Percentiles rank a stretch among this genome's conserved stretches.
Evolutionary conservation across 2,329 filamentous ascomycete genomes (phyloP).

Genomic region (Clarireedia sp.): DNA sequence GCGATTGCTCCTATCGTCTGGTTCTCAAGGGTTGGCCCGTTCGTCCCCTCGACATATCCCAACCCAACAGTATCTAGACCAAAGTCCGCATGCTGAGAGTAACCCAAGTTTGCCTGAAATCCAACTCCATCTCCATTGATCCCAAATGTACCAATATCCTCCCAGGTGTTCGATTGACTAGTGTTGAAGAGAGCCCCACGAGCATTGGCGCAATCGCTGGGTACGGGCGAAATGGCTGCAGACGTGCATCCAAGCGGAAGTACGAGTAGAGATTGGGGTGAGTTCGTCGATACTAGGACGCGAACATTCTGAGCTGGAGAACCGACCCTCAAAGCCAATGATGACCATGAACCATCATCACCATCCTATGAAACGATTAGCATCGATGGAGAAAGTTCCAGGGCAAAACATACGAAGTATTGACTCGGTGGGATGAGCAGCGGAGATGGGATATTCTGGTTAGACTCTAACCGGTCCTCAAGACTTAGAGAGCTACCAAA

Average conservation of each 20-base stretch:
- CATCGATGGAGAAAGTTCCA: not conserved
- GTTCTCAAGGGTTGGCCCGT: slow-evolving; percentile 20
- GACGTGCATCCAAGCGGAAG: slow-evolving; percentile 29
- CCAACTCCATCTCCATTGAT: slow-evolving; percentile 33
- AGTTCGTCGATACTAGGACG: slow-evolving; percentile 34
- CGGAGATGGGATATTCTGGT: slow-evolving; percentile 7
- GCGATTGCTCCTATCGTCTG: slow-evolving; percentile 25
- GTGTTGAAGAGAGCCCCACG: slow-evolving; percentile 53
- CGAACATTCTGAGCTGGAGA: slow-evolving; percentile 39
- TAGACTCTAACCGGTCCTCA: not conserved
- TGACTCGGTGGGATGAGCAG: slow-evolving; percentile 17
- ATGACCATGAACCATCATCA: slow-evolving; percentile 63
- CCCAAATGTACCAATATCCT: slow-evolving; percentile 27
- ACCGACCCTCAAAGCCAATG: slow-evolving; percentile 53
- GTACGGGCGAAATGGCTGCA: slow-evolving; percentile 28
- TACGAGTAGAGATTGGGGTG: slow-evolving; percentile 30
- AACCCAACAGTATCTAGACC: slow-evolving; percentile 17
- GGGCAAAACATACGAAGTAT: slow-evolving; percentile 13
- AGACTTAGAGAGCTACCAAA: not conserved
- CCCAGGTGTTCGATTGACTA: slow-evolving; percentile 47
- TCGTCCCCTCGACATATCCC: slow-evolving; percentile 11
- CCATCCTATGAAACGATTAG: slow-evolving; percentile 40
- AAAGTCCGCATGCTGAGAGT: slow-evolving; percentile 23
- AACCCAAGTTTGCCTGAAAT: slow-evolving; percentile 34
- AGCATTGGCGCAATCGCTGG: slow-evolving; percentile 32